These are phyloP conservation scores for Pontederia crassipes DNA, from an alignment of 176 grass and related monocot genomes.

Conservation along the genomic window DNA sequence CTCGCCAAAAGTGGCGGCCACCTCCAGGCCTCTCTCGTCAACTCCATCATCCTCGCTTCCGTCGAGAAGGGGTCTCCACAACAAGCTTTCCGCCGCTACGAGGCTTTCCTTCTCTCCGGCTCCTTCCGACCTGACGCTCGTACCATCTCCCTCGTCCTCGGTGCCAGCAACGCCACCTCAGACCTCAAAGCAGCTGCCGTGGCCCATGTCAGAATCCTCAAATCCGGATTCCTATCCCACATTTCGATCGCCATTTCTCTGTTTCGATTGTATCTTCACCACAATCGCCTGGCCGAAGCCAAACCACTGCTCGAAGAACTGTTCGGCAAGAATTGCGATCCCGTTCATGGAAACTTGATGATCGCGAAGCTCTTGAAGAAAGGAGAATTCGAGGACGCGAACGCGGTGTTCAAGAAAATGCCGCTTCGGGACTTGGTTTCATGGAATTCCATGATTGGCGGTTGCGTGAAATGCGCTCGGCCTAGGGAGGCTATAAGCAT, in stretches of 20 bases:
- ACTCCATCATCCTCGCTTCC: slow-evolving; percentile 52
- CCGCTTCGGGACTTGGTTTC: slow-evolving; percentile 53
- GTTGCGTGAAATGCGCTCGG: slow-evolving; percentile 27
- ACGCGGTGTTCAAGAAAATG: slow-evolving; percentile 60
- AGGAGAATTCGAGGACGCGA: slow-evolving; percentile 39
- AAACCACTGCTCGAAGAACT: slow-evolving; percentile 26
- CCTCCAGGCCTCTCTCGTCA: slow-evolving; percentile 23
- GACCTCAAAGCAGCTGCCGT: slow-evolving; percentile 33
- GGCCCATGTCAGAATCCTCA: slow-evolving; percentile 42
- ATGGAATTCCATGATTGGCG: slow-evolving; percentile 69
- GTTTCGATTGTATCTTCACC: slow-evolving; percentile 45
- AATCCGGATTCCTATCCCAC: slow-evolving; percentile 29
- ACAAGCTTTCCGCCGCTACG: slow-evolving; percentile 38
- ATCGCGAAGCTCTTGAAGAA: slow-evolving; percentile 35
- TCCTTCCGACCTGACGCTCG: slow-evolving; percentile 39
- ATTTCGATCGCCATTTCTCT: slow-evolving; percentile 21
- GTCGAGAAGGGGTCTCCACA: slow-evolving; percentile 47
- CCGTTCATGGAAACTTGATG: slow-evolving; percentile 54
- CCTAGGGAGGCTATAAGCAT: slow-evolving; percentile 42
- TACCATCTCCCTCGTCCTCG: slow-evolving; percentile 44
- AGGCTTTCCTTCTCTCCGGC: slow-evolving; percentile 29
- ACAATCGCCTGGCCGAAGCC: slow-evolving; percentile 36
- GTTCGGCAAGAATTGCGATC: slow-evolving; percentile 23
- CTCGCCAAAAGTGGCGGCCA: slow-evolving; percentile 2
- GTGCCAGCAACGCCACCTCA: slow-evolving; percentile 47